Evolutionary conservation across 2,329 filamentous ascomycete genomes (phyloP).

Genomic region (Atkinsonella hypoxylon): DNA sequence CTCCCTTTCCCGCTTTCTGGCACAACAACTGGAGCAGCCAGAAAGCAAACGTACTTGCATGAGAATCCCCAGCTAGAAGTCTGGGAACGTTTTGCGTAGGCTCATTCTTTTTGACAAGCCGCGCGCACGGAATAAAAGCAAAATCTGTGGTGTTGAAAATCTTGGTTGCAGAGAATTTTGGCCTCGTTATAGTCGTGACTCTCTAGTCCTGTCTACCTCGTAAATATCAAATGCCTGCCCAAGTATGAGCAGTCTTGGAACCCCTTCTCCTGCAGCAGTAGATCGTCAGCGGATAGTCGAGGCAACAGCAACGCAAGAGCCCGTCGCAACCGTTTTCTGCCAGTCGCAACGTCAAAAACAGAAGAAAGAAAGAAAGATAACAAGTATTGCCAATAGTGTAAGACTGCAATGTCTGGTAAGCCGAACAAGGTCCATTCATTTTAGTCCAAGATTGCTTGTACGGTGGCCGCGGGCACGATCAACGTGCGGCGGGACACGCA

Average conservation of each 20-base stretch:
- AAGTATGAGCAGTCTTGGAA: slow-evolving; percentile 14
- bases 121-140: slow-evolving; percentile 1
- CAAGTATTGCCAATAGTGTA: background rate
- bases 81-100: background rate
- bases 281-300: slow-evolving; percentile 7
- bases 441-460: background rate
- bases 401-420: slow-evolving; percentile 25
- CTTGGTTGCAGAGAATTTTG: background rate
- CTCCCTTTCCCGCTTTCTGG: background rate
- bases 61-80: no score
- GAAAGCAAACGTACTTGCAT: background rate
- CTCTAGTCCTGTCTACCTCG: slow-evolving; percentile 20
- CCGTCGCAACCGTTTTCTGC: background rate
- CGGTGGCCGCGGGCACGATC: background rate
- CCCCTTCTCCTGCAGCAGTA: slow-evolving; percentile 17
- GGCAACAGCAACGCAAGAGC: slow-evolving; percentile 7
- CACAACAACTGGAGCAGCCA: background rate
- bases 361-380: background rate
- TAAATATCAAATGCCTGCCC: slow-evolving; percentile 20
- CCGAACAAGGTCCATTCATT: slow-evolving; percentile 2
- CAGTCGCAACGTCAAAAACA: background rate
- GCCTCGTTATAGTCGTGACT: slow-evolving; percentile 23
- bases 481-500: background rate
- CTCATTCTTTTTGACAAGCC: background rate
- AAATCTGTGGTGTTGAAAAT: slow-evolving; percentile 1